These are phyloP conservation scores for Carex arenaria DNA, from an alignment of 202 grass and related monocot genomes.

Conservation along the genomic window DNA sequence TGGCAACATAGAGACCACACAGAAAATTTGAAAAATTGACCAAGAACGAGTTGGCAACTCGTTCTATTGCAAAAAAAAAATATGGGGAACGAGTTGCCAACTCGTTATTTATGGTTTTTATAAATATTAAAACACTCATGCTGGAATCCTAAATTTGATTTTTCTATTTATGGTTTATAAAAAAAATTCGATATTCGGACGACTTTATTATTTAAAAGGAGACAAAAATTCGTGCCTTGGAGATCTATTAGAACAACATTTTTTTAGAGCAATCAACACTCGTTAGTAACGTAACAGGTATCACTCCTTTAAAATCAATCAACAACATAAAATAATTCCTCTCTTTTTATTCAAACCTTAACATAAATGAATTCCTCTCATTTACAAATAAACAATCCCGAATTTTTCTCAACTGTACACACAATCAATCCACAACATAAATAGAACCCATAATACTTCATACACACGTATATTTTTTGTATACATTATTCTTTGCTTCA, in stretches of 20 bases:
- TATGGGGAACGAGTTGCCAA: too few relatives aligned
- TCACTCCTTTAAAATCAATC: background rate
- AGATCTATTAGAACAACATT: background rate
- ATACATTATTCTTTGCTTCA: background rate
- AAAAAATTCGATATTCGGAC: too few relatives aligned
- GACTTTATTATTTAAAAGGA: background rate
- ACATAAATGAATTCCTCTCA: background rate
- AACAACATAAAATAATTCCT: background rate
- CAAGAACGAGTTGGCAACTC: too few relatives aligned
- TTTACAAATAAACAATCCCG: background rate
- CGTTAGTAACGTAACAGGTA: background rate
- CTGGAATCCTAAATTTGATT: too few relatives aligned
- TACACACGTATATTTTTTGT: background rate
- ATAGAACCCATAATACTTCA: background rate
- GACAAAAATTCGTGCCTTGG: background rate
- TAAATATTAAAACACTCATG: too few relatives aligned
- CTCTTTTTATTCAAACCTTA: too few relatives aligned
- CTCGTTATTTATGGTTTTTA: too few relatives aligned
- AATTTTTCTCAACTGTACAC: background rate
- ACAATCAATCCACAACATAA: conserved; percentile 3
- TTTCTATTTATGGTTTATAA: too few relatives aligned
- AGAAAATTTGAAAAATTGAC: too few relatives aligned
- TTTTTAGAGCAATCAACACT: background rate
- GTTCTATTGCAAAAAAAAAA: too few relatives aligned
- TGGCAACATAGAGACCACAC: too few relatives aligned